Base-by-base conservation (phyloP, 1,139 yeast species). In the Yamadazyma membranifaciens region DNA sequence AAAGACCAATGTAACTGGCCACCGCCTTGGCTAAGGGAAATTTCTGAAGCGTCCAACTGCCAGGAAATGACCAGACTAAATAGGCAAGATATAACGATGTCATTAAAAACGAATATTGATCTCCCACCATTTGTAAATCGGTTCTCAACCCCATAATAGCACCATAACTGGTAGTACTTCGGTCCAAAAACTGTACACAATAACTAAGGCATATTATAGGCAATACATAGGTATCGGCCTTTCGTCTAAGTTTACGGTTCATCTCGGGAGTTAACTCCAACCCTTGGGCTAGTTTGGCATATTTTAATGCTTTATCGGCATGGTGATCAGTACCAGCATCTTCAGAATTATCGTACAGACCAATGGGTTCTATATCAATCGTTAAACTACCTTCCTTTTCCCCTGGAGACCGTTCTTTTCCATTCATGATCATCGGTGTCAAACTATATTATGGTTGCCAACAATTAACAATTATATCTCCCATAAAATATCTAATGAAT, bases 41-140 rank as follows among this genome's bases (percentile, higher is more conserved):
- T 45, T 65, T 67, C 54, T 80, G 80, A 34, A 80, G 59, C 20
- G 78, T 53, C 50, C 65, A 71, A 42, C 73, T 68, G 14, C 75
- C 78, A 30, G 84, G 83, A 45, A 74, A 65, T 36, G 79, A 78
- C 51, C 75, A 77, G 31, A 75, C 59, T 43, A 75, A 49, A 47
- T 73, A 75, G 9, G 78, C 79, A 43, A 74, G 62, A 47, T 73
- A 74, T 55, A 82, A 80, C 25, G 78, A 69, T 1, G 87, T 79
- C n/a, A 80, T 75, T 40, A 77, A 58, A 75, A 85, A 79, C 27
- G 62, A 49, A 41, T 59, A 60, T 40, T 55, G 46, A 36, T 57
- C 52, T 17, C 60, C 60, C 3, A 39, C 45, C 35, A 60, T 44
- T 14, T 38, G 38, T 37, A 59, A 43, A 37, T 60, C 64, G 12